Evolutionary conservation across 1,284 basidiomycete genomes (phyloP).

Genomic region (Phylloporus sp.): DNA sequence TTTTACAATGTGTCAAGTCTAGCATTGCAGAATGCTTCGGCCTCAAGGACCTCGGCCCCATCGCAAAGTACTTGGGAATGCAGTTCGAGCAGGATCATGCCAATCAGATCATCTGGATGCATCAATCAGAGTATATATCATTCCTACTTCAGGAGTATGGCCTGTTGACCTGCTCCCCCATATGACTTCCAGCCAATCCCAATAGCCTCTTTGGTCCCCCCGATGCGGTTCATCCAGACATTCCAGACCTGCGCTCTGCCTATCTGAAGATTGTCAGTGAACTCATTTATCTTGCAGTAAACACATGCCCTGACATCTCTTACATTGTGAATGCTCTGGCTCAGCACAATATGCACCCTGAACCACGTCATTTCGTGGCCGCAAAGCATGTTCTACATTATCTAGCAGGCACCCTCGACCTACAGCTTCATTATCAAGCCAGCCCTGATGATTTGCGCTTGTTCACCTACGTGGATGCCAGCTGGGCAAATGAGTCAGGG

Average conservation of each 20-base stretch:
- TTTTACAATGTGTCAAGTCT: neutral
- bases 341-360: conserved; percentile 1
- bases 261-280: conserved; percentile 8
- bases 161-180: neutral
- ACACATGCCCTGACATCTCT: conserved; percentile 5
- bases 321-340: conserved; percentile 1
- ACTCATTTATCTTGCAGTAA: neutral
- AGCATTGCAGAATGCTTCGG: neutral
- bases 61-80: too few relatives aligned
- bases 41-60: neutral
- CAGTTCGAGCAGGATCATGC: neutral
- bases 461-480: neutral
- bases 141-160: conserved; percentile 2
- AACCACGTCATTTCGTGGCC: neutral
- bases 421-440: neutral
- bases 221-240: neutral
- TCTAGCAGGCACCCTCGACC: too few relatives aligned
- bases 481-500: neutral
- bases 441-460: neutral
- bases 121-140: conserved; percentile 5
- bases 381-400: too few relatives aligned
- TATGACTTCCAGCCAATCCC: neutral
- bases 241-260: neutral
- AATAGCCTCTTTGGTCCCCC: neutral
- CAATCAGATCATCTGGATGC: neutral